Percentiles rank a stretch among this genome's conserved stretches.
Evolutionary conservation across 2,329 filamentous ascomycete genomes (phyloP).

Genomic region (Diaporthe amygdali): DNA sequence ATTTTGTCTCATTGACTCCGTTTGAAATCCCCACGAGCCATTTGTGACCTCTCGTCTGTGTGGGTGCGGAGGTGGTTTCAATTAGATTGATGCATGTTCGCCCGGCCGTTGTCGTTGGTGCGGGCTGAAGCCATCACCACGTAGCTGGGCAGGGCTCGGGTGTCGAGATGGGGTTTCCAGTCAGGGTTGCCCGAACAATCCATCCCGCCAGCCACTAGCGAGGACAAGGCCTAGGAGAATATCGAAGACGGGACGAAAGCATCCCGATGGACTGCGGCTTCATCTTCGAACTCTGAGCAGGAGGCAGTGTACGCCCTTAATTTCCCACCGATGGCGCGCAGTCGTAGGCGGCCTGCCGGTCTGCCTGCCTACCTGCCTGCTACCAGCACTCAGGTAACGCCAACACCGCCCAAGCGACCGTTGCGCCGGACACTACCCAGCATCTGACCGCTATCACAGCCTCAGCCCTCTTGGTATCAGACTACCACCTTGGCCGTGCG

Average conservation of each 20-base stretch:
- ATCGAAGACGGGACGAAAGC: slow-evolving; percentile 3
- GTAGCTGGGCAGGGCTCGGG: background rate
- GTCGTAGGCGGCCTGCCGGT: background rate
- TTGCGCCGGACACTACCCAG: background rate
- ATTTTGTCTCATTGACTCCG: background rate
- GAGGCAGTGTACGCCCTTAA: slow-evolving; percentile 5
- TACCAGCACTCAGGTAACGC: background rate
- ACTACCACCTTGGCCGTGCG: slow-evolving; percentile 4
- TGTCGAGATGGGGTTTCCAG: background rate
- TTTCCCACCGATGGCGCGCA: background rate
- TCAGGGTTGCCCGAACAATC: background rate
- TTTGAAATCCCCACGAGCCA: background rate
- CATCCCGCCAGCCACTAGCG: background rate
- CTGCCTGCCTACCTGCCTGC: too few relatives aligned
- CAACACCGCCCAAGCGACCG: background rate
- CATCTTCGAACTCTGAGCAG: slow-evolving; percentile 3
- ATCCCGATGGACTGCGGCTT: background rate
- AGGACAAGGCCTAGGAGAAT: background rate
- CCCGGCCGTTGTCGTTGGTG: background rate
- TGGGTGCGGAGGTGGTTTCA: slow-evolving; percentile 2
- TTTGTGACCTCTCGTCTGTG: background rate
- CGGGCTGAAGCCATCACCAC: background rate
- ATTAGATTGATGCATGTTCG: background rate
- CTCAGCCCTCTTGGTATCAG: background rate
- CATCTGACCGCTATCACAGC: background rate